phyloP scores from a whole-genome alignment of 257 asterid genomes.

The Fraxinus anomala region DNA sequence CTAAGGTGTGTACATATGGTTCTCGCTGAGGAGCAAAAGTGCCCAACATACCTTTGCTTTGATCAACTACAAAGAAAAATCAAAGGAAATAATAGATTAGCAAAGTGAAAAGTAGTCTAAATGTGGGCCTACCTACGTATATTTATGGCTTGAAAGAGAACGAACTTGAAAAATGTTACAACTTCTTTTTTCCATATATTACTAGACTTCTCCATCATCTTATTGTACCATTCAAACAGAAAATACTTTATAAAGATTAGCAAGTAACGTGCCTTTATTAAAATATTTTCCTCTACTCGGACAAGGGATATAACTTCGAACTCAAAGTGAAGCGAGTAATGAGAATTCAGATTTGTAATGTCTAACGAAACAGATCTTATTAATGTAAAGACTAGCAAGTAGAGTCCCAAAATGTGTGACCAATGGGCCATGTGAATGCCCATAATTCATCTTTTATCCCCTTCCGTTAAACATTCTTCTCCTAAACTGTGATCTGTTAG shows the following conservation, averaged over 20 bases:
- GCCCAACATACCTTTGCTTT: conserved; percentile 76
- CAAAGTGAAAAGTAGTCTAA: neutral
- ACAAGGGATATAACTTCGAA: neutral
- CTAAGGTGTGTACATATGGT: conserved; percentile 58
- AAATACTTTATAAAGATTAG: neutral
- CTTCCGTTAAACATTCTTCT: neutral
- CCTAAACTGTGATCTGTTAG: neutral
- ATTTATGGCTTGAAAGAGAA: neutral
- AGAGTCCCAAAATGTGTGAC: neutral
- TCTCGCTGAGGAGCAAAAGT: conserved; percentile 77
- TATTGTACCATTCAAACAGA: neutral
- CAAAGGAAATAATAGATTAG: neutral
- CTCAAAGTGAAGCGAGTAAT: neutral
- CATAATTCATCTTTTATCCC: neutral
- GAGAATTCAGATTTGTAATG: neutral
- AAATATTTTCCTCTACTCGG: neutral
- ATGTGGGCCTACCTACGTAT: neutral
- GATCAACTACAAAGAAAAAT: conserved; percentile 55
- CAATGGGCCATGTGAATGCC: no score
- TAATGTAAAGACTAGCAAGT: conserved; percentile 5
- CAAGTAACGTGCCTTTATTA: neutral
- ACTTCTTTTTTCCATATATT: neutral
- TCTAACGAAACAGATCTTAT: neutral
- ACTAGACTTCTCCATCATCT: neutral
- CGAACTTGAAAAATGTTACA: neutral